A percentile compares a stretch with the other conserved stretches of the same genome.
Evolutionary conservation across 352 stramenopile species (phyloP).

Genomic region (Phytophthora crassamura): DNA sequence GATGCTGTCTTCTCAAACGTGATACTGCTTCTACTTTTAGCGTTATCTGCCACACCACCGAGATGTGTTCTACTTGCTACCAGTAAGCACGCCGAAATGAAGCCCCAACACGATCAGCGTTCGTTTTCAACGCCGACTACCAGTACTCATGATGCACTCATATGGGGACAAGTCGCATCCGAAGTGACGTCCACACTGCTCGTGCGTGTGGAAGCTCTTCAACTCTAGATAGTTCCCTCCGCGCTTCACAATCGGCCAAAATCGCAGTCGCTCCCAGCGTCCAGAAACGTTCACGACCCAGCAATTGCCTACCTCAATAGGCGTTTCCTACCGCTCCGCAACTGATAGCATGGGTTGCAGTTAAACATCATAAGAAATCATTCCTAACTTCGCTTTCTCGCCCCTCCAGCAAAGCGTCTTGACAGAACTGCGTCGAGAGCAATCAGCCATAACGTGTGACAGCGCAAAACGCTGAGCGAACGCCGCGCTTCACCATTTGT

Average conservation of each 20-base stretch:
- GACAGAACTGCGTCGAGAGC: no score
- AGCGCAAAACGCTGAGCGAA: no score
- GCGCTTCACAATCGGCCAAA: conserved; percentile 35
- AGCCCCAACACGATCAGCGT: conserved; percentile 53
- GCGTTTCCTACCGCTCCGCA: conserved; percentile 51
- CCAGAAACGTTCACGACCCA: conserved; percentile 43
- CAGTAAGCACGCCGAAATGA: conserved; percentile 41
- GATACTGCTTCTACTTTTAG: no score
- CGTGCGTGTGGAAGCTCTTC: conserved; percentile 39
- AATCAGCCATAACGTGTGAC: no score
- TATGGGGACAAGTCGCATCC: conserved; percentile 31
- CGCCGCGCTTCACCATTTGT: no score
- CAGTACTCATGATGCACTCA: no score
- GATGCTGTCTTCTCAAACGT: no score
- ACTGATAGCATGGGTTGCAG: no score
- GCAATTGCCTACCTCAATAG: conserved; percentile 42
- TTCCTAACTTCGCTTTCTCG: conserved; percentile 30
- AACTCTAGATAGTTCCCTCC: conserved; percentile 44
- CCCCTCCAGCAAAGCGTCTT: background rate
- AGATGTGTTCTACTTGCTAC: no score
- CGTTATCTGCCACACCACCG: no score
- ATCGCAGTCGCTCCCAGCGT: conserved; percentile 21
- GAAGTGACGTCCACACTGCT: conserved; percentile 58
- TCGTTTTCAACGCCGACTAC: conserved; percentile 15
- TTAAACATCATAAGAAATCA: conserved; percentile 23